phyloP scores from a whole-genome alignment of 1,284 basidiomycete genomes.

The Cystobasidiaceae sp. region DNA sequence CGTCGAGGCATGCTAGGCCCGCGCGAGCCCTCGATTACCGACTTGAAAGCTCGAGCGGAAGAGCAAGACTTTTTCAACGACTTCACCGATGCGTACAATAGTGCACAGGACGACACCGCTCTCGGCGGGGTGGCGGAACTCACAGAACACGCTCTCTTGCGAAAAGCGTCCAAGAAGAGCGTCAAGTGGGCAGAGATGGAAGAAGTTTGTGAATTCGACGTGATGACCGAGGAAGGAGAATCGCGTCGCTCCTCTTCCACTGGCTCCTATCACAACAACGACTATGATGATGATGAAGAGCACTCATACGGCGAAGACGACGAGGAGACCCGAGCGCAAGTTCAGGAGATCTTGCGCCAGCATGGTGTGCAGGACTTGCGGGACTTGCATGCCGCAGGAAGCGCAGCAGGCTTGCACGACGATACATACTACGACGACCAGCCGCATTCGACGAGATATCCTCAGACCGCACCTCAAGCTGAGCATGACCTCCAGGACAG shows the following conservation, averaged over 20 bases:
- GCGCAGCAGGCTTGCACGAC: neutral
- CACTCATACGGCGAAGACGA: constrained; percentile 11
- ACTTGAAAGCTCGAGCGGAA: constrained; percentile 17
- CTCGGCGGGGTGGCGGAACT: no score
- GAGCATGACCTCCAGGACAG: neutral
- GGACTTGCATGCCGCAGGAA: constrained; percentile 6
- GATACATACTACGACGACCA: constrained; percentile 17
- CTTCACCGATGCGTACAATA: constrained; percentile 3
- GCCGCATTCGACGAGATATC: neutral
- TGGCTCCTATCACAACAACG: constrained; percentile 4
- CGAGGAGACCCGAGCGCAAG: constrained; percentile 4
- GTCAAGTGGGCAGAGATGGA: constrained; percentile 31
- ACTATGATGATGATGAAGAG: constrained; percentile 13
- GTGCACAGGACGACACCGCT: neutral
- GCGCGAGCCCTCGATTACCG: constrained; percentile 19
- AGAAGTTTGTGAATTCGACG: constrained; percentile 29
- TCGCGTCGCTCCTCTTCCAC: constrained; percentile 22
- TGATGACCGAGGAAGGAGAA: constrained; percentile 27
- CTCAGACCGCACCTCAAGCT: neutral
- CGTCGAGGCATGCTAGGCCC: constrained; percentile 21
- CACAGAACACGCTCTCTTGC: neutral
- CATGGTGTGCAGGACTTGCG: constrained; percentile 5
- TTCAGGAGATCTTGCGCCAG: constrained; percentile 2
- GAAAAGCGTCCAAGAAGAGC: constrained; percentile 26
- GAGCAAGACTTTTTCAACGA: constrained; percentile 2